phyloP scores from a whole-genome alignment of 2,329 filamentous ascomycete genomes.

The Clarireedia sp. region DNA sequence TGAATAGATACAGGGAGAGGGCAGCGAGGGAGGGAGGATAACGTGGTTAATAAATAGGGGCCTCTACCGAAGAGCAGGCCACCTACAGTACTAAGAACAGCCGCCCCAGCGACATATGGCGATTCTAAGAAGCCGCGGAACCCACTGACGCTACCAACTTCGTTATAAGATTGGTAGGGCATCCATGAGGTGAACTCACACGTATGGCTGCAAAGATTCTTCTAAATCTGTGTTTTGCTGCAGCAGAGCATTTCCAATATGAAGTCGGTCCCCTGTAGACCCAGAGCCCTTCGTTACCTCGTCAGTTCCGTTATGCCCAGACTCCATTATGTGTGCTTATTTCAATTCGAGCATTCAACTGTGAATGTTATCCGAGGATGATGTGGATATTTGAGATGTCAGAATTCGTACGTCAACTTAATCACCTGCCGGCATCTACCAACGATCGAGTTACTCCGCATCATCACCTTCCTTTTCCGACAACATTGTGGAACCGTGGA shows the following conservation, averaged over 20 bases:
- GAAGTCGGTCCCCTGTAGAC: neutral
- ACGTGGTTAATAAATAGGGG: neutral
- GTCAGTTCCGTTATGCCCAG: neutral
- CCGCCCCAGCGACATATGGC: conserved; percentile 2
- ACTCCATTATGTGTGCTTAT: neutral
- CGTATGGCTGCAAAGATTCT: neutral
- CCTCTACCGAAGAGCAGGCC: conserved; percentile 3
- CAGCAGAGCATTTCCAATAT: neutral
- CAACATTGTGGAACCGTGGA: too few species aligned
- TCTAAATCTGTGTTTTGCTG: neutral
- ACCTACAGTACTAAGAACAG: neutral
- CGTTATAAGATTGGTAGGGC: neutral
- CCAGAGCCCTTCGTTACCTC: neutral
- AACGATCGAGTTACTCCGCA: neutral
- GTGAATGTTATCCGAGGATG: neutral
- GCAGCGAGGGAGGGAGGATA: neutral
- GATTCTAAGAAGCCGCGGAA: conserved; percentile 2
- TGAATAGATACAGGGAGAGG: neutral
- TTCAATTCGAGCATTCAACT: neutral
- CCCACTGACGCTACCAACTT: neutral
- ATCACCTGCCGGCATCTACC: neutral
- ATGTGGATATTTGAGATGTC: neutral
- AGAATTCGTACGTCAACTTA: neutral
- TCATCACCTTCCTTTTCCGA: too few species aligned
- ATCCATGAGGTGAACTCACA: neutral